Base-by-base conservation (phyloP, 768 basidiomycete genomes). In the Amanita rimosa region DNA sequence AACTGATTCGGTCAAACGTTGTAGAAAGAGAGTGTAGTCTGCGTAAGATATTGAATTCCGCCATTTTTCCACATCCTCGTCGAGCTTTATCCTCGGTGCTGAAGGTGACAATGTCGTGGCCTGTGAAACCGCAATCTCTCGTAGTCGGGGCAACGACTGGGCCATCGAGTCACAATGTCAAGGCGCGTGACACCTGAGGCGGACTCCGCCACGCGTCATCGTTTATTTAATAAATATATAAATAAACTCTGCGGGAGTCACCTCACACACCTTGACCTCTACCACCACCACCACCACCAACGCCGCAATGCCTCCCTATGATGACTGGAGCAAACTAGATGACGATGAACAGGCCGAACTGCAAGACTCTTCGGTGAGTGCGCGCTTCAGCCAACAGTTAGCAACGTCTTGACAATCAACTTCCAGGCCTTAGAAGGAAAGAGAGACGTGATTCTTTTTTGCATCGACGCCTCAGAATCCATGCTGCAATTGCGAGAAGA, bases 371-470 rank as follows among this genome's bases (percentile, higher is more conserved):
- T 80, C 82, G 36, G 84, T 85, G 55, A 49, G 66, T 63, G 34
- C 31, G 8, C 26, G 10, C 13, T 4, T 33, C 40, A 24, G 24
- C 33, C 41, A 7, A 9, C 52, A 17, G 13, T 19, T 37, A 40
- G 48, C 53, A 24, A 51, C 53, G 51, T 34, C 31, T 2, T 47
- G 1, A 19, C 22, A 31, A 26, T 17, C 10, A n/a, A 36, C 41
- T 46, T 31, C 39, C 43, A 87, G 85, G 72, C 72, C 51, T 75
- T 78, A 53, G 86, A 89, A 53, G 78, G 79, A 45, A 81, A 83
- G 54, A 77, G 78, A 52, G 92, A 97, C 57, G 87, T 92, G 27
- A 84, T 95, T 40, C 66, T 98, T n/a, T 96, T 97, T 67, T 88
- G 86, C 62, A 90, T 99, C 50, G 94, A 99, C 64, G 91, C 89